Evolutionary conservation across 768 basidiomycete genomes (phyloP).

Genomic region (Phylloporus sp.): DNA sequence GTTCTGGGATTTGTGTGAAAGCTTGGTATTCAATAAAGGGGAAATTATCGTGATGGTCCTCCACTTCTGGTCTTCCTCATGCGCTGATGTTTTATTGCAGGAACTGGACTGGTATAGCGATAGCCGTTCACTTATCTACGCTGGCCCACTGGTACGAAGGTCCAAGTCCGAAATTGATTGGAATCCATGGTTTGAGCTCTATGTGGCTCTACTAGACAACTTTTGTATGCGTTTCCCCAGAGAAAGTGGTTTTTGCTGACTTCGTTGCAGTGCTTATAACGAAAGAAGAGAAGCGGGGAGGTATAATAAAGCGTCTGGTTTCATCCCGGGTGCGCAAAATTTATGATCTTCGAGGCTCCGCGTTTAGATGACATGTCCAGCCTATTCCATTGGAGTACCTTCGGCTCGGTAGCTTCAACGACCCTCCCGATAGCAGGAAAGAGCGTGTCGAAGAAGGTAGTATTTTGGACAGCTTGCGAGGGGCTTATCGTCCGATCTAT

Average conservation of each 20-base stretch:
- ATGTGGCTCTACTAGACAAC: constrained; percentile 70
- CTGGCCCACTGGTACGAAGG: constrained; percentile 59
- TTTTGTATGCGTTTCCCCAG: constrained; percentile 49
- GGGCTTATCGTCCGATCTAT: constrained; percentile 53
- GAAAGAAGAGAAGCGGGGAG: constrained; percentile 56
- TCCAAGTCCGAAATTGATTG: constrained; percentile 62
- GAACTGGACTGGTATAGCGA: constrained; percentile 82
- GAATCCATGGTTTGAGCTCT: constrained; percentile 67
- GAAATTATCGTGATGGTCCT: constrained; percentile 70
- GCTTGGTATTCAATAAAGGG: constrained; percentile 66
- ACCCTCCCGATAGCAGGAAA: constrained; percentile 56
- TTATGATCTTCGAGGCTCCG: background rate
- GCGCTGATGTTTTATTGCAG: constrained; percentile 35
- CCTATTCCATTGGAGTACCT: constrained; percentile 79
- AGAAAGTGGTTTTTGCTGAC: constrained; percentile 2
- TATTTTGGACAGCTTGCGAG: constrained; percentile 53
- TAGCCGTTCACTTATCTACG: constrained; percentile 65
- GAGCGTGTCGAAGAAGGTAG: constrained; percentile 58
- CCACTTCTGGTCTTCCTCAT: background rate
- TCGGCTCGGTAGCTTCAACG: constrained; percentile 63
- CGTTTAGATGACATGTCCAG: constrained; percentile 35
- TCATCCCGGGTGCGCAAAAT: constrained; percentile 57
- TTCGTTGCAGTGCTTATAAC: constrained; percentile 55
- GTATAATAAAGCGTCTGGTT: constrained; percentile 47
- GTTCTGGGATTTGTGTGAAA: constrained; percentile 78